Conservation (phyloP, 805 yeast species). For the Wickerhamiella occidentalis region DNA sequence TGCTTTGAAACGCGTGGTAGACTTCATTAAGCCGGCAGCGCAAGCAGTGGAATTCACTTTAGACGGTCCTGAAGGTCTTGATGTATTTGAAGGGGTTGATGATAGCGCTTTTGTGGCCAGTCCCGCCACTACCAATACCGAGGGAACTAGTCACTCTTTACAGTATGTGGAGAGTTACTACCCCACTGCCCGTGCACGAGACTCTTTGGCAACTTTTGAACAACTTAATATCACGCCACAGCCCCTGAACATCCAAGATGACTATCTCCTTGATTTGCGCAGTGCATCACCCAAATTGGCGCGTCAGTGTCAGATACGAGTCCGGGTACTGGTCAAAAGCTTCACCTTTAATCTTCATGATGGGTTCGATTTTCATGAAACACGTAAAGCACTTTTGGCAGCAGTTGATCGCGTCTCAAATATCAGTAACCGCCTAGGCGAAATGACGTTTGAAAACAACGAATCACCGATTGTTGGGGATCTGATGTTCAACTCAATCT, state of each 20-base stretch:
- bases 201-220: neutral
- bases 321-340: constrained; percentile 2
- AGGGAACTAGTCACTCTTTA: too few species aligned
- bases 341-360: constrained; percentile 47
- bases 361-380: constrained; percentile 86
- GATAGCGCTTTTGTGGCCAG: constrained; percentile 27
- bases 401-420: constrained; percentile 53
- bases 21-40: constrained; percentile 62
- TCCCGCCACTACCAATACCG: too few species aligned
- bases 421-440: constrained; percentile 15
- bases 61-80: constrained; percentile 28
- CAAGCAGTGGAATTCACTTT: constrained; percentile 18
- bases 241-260: constrained; percentile 18
- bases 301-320: constrained; percentile 35
- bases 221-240: neutral
- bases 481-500: constrained; percentile 66
- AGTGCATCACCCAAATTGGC: constrained; percentile 20
- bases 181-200: constrained; percentile 5
- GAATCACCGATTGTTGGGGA: constrained; percentile 38
- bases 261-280: constrained; percentile 12
- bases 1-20: constrained; percentile 51
- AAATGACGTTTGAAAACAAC: constrained; percentile 11
- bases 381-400: constrained; percentile 52
- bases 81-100: constrained; percentile 35
- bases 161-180: constrained; percentile 14